Percentiles rank a stretch among this genome's conserved stretches.
These are phyloP conservation scores for Pseudogymnoascus destructans DNA, from an alignment of 2,329 filamentous ascomycete species.

Conservation along the genomic window DNA sequence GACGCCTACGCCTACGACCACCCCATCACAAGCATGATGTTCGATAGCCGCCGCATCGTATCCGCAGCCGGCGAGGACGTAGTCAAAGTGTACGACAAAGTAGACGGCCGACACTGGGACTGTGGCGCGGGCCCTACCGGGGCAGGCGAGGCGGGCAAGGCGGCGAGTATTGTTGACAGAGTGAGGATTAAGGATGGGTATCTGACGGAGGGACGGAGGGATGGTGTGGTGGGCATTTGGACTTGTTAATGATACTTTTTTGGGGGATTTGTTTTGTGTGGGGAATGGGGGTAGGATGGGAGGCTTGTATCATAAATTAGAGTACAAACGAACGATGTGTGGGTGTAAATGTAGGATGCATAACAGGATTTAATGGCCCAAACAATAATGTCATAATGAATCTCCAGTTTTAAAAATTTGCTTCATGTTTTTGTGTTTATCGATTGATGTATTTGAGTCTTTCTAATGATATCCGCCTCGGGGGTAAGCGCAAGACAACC, in stretches of 20 bases:
- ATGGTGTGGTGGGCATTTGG: constrained; percentile 87
- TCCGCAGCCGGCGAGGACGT: constrained; percentile 83
- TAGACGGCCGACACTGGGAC: constrained; percentile 91
- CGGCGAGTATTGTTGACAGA: constrained; percentile 60
- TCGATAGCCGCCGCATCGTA: constrained; percentile 80
- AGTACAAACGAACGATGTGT: neutral
- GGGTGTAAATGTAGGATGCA: constrained; percentile 2
- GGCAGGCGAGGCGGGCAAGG: constrained; percentile 46
- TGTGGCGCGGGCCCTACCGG: constrained; percentile 72
- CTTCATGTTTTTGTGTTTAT: neutral
- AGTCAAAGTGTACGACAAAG: constrained; percentile 96
- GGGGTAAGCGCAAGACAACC: neutral
- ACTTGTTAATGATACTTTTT: constrained; percentile 41
- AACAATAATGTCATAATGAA: neutral
- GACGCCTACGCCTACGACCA: constrained; percentile 94
- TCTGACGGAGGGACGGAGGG: constrained; percentile 74
- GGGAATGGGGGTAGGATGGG: neutral
- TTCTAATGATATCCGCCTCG: neutral
- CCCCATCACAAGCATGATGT: constrained; percentile 92
- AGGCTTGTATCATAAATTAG: neutral
- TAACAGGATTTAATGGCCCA: constrained; percentile 4
- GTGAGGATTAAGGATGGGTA: constrained; percentile 92
- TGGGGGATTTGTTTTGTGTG: neutral
- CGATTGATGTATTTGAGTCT: neutral
- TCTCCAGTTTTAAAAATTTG: neutral